These are phyloP conservation scores for Dovyalis caffra DNA, from an alignment of 345 rosid species.

Conservation along the genomic window DNA sequence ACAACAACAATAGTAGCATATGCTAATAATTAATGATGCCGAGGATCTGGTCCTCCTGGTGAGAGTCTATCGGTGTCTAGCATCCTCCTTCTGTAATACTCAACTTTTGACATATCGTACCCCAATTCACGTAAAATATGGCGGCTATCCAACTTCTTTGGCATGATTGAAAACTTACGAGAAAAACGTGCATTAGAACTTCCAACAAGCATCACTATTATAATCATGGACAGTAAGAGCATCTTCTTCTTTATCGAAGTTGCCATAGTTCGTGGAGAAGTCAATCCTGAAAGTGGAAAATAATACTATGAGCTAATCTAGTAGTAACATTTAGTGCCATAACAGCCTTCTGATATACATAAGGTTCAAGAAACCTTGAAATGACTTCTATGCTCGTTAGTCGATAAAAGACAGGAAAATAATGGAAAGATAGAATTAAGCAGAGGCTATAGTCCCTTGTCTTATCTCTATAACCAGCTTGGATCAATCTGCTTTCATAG, in stretches of 20 bases:
- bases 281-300: background rate
- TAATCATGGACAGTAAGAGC: background rate
- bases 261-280: conserved; percentile 21
- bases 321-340: background rate
- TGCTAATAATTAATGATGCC: conserved; percentile 28
- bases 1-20: background rate
- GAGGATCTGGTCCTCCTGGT: conserved; percentile 50
- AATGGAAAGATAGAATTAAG: background rate
- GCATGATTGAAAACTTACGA: background rate
- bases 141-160: conserved; percentile 1
- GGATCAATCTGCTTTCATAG: conserved; percentile 15
- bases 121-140: conserved; percentile 21
- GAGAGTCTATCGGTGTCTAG: conserved; percentile 25
- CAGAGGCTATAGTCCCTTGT: background rate
- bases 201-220: conserved; percentile 14
- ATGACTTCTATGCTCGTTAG: background rate
- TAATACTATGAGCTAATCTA: background rate
- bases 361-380: background rate
- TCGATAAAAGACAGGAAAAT: background rate
- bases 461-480: background rate
- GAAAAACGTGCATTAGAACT: conserved; percentile 16
- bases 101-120: conserved; percentile 11
- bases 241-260: background rate
- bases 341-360: background rate
- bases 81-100: conserved; percentile 17